phyloP scores from a whole-genome alignment of 2,329 filamentous ascomycete genomes.

The Trichoderma oligosporum region DNA sequence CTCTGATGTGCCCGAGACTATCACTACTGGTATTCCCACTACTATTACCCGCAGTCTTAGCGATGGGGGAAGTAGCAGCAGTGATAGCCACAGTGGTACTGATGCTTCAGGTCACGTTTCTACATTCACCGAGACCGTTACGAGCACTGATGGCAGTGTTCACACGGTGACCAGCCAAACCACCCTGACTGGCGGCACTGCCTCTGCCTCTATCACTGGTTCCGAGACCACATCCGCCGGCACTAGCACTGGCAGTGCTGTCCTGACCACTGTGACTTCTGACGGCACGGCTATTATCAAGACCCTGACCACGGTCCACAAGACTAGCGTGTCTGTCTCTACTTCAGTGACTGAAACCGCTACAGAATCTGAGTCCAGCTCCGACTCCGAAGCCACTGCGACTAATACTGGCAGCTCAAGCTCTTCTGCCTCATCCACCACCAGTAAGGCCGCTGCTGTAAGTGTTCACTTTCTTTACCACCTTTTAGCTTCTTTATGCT shows the following conservation, averaged over 20 bases:
- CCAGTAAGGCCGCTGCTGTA: constrained; percentile 30
- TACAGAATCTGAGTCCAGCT: constrained; percentile 3
- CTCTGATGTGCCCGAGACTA: constrained; percentile 33
- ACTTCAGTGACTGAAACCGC: constrained; percentile 22
- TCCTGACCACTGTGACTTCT: constrained; percentile 26
- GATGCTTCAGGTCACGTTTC: constrained; percentile 17
- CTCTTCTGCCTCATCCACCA: constrained; percentile 20
- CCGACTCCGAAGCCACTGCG: constrained; percentile 20
- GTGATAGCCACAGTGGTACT: background rate
- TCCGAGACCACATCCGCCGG: constrained; percentile 2
- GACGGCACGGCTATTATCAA: constrained; percentile 25
- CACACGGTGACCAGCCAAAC: constrained; percentile 28
- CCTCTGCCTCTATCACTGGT: constrained; percentile 20
- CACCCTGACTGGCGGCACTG: constrained; percentile 27
- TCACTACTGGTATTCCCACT: constrained; percentile 37
- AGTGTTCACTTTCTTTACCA: constrained; percentile 20
- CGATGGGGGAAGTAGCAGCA: constrained; percentile 23
- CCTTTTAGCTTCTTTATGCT: background rate
- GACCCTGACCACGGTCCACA: constrained; percentile 28
- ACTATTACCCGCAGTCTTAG: constrained; percentile 30
- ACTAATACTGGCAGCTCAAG: constrained; percentile 17
- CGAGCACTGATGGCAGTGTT: constrained; percentile 24
- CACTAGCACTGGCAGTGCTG: constrained; percentile 19
- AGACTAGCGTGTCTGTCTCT: constrained; percentile 25
- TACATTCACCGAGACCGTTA: constrained; percentile 25